Conservation (phyloP, 2,329 filamentous ascomycete genomes). For the Fusarium brevicatenulatum region DNA sequence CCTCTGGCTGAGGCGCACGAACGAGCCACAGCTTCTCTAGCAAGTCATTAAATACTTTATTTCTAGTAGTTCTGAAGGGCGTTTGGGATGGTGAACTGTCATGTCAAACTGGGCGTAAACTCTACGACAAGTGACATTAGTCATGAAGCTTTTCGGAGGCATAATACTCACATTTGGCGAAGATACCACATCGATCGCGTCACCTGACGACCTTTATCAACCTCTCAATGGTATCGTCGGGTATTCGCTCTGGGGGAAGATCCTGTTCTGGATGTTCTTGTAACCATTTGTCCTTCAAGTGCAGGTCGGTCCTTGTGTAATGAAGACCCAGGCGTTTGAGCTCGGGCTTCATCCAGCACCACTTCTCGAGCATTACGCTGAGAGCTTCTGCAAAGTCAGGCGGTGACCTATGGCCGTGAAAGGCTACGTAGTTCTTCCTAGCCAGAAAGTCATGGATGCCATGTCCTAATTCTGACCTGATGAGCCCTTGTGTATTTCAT, state of each 20-base stretch:
- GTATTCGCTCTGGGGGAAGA: not conserved
- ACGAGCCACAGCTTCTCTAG: not conserved
- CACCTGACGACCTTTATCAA: not conserved
- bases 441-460: not conserved
- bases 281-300: not conserved
- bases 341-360: not conserved
- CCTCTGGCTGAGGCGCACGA: not conserved
- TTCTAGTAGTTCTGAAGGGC: not conserved
- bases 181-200: not conserved
- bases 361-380: not conserved
- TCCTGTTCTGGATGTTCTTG: not conserved
- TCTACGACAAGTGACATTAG: not conserved
- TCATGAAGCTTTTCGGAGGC: not conserved
- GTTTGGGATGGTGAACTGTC: not conserved
- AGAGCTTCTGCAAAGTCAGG: not conserved
- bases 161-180: not conserved
- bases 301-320: not conserved
- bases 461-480: not conserved
- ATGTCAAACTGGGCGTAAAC: not conserved
- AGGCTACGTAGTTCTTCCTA: not conserved
- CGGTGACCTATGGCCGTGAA: not conserved
- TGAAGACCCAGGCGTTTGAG: not conserved
- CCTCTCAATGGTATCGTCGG: fast-evolving
- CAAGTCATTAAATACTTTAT: not conserved
- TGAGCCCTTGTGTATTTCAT: not conserved